Evolutionary conservation across 495 filamentous ascomycete genomes (phyloP).

Genomic region (Massariosphaeria phaeospora): DNA sequence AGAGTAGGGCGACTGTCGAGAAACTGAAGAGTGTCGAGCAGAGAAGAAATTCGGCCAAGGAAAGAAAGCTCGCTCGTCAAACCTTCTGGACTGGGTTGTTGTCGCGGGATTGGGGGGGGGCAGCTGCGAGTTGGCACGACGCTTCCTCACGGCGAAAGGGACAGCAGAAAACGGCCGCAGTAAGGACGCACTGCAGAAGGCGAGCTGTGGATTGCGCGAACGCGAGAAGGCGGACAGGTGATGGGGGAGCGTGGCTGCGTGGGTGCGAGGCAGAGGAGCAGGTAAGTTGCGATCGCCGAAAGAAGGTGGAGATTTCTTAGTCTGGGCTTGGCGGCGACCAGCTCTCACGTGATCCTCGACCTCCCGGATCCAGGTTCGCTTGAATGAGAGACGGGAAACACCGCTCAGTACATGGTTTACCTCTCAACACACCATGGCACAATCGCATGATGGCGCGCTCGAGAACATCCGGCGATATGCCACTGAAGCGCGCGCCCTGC

Average conservation of each 20-base stretch:
- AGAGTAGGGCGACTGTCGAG: not conserved
- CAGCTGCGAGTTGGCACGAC: not conserved
- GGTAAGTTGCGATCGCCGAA: too few species aligned
- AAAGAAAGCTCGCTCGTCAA: constrained; percentile 25
- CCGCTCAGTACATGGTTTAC: too few species aligned
- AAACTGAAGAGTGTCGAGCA: constrained; percentile 1
- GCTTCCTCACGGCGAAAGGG: not conserved
- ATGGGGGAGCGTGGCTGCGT: too few species aligned
- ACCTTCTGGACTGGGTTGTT: constrained; percentile 17
- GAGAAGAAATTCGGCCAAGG: constrained; percentile 9
- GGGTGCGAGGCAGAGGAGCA: too few species aligned
- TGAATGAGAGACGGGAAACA: too few species aligned
- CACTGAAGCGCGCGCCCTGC: constrained; percentile 7
- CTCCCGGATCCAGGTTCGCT: too few species aligned
- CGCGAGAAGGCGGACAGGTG: too few species aligned
- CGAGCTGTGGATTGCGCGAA: not conserved
- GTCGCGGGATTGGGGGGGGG: constrained; percentile 3
- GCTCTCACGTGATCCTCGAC: too few species aligned
- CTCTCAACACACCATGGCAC: constrained; percentile 24
- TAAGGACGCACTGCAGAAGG: not conserved
- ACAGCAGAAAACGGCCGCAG: not conserved
- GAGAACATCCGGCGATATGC: constrained; percentile 31
- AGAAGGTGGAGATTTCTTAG: too few species aligned
- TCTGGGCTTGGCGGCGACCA: too few species aligned
- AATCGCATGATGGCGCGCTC: constrained; percentile 7